Evolutionary conservation across 2,329 filamentous ascomycete species (phyloP).

Genomic region (Trichoderma atroviride): DNA sequence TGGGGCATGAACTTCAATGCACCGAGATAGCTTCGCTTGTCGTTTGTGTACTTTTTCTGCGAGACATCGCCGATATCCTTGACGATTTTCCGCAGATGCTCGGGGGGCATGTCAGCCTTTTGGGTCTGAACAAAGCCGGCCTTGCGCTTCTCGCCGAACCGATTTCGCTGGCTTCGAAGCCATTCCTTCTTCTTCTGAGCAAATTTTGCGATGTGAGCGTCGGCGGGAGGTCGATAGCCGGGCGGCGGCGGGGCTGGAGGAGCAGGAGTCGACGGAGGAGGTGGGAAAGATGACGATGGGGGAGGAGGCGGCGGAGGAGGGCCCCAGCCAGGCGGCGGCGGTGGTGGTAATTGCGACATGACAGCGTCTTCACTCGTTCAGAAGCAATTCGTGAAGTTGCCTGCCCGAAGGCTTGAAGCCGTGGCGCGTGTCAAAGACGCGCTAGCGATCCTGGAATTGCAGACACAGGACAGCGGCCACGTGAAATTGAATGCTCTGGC

Average conservation of each 20-base stretch:
- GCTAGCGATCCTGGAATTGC: constrained; percentile 31
- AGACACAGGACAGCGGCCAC: constrained; percentile 7
- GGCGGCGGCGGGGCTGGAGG: constrained; percentile 75
- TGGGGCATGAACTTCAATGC: constrained; percentile 99
- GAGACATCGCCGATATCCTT: constrained; percentile 98
- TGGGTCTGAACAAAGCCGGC: constrained; percentile 96
- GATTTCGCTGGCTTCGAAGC: constrained; percentile 85
- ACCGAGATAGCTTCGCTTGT: constrained; percentile 96
- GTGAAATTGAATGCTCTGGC: constrained; percentile 10
- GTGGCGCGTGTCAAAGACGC: constrained; percentile 42
- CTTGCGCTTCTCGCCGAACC: constrained; percentile 96
- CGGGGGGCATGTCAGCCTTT: constrained; percentile 97
- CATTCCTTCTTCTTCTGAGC: constrained; percentile 99
- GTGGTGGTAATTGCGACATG: constrained; percentile 59
- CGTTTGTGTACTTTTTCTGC: constrained; percentile 98
- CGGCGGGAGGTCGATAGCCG: constrained; percentile 76
- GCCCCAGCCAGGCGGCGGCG: constrained; percentile 62
- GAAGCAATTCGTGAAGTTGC: constrained; percentile 33
- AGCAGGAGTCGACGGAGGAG: constrained; percentile 58
- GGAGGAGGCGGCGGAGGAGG: constrained; percentile 58
- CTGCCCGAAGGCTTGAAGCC: constrained; percentile 40
- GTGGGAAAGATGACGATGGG: constrained; percentile 58
- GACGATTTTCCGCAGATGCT: constrained; percentile 97
- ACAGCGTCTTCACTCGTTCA: constrained; percentile 36
- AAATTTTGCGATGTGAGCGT: constrained; percentile 90